Percentiles rank a stretch among this genome's conserved stretches.
phyloP scores from a whole-genome alignment of 2,329 filamentous ascomycete genomes.

The Harringtonia aguacate region DNA sequence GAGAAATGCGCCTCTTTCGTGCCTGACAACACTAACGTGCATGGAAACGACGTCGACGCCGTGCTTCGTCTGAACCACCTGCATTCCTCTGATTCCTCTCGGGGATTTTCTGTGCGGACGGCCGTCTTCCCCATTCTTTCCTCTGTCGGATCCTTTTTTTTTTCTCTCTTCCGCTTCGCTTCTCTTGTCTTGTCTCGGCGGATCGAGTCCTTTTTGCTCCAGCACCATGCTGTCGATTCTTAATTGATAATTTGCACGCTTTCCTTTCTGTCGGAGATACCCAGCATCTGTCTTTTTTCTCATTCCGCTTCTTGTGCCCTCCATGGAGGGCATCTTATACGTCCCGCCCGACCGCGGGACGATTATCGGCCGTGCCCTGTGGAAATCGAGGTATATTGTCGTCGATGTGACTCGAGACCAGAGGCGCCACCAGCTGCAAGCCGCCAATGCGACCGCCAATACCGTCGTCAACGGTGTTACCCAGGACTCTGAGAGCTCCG shows the following conservation, averaged over 20 bases:
- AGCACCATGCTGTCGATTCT: constrained; percentile 7
- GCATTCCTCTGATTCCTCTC: background rate
- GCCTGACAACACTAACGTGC: too few species aligned
- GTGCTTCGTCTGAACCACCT: too few species aligned
- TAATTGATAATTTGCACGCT: constrained; percentile 3
- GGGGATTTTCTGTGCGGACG: background rate
- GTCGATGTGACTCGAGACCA: constrained; percentile 33
- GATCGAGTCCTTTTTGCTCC: background rate
- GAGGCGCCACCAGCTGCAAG: constrained; percentile 7
- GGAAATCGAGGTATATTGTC: constrained; percentile 52
- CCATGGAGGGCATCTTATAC: constrained; percentile 40
- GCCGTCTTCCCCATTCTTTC: too few species aligned
- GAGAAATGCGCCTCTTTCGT: too few species aligned
- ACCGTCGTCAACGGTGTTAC: too few species aligned
- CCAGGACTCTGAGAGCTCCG: too few species aligned
- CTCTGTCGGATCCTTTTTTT: background rate
- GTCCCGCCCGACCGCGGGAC: constrained; percentile 40
- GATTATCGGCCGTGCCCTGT: constrained; percentile 38
- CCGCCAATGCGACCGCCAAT: background rate
- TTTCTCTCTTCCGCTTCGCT: background rate
- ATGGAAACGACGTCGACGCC: too few species aligned
- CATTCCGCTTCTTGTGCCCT: background rate
- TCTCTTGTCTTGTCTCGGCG: background rate
- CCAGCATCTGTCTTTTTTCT: background rate
- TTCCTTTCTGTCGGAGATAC: constrained; percentile 1